These are phyloP conservation scores for Cryptosporidium andersoni DNA, from an alignment of 169 alveolate genomes.

Conservation along the genomic window DNA sequence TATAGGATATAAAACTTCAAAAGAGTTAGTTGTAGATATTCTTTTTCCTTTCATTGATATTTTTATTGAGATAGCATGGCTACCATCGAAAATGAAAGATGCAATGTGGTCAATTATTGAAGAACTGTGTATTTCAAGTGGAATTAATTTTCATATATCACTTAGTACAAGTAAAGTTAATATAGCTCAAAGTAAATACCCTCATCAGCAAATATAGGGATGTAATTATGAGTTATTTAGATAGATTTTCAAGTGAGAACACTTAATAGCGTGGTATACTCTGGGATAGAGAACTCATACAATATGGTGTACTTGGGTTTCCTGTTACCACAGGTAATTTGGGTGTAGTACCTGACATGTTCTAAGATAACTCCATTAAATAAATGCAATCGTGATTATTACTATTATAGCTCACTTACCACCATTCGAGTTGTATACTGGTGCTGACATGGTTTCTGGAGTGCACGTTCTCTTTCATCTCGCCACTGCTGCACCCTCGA, in stretches of 20 bases:
- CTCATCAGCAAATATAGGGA: too few relatives aligned
- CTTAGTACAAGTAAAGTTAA: too few relatives aligned
- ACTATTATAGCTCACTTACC: conserved; percentile 6
- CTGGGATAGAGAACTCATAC: neutral
- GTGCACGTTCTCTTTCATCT: conserved; percentile 42
- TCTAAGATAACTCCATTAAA: conserved; percentile 3
- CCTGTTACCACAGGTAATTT: conserved; percentile 39
- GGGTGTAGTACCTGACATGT: conserved; percentile 10
- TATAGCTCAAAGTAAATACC: too few relatives aligned
- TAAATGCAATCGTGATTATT: neutral
- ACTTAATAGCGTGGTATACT: too few relatives aligned
- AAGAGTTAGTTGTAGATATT: conserved; percentile 44
- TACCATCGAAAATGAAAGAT: conserved; percentile 37
- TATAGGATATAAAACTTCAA: conserved; percentile 25
- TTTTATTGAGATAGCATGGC: conserved; percentile 54
- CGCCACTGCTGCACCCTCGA: conserved; percentile 67
- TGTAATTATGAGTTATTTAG: neutral
- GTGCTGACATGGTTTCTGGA: conserved; percentile 53
- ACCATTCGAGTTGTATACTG: conserved; percentile 38
- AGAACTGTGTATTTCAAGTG: conserved; percentile 50
- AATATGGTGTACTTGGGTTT: conserved; percentile 14
- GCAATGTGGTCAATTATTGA: conserved; percentile 57
- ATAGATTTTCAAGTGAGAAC: too few relatives aligned
- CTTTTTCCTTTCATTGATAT: conserved; percentile 46
- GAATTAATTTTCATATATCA: conserved; percentile 3